Conservation (phyloP, 352 stramenopile species). For the Pythium brachiatum region DNA sequence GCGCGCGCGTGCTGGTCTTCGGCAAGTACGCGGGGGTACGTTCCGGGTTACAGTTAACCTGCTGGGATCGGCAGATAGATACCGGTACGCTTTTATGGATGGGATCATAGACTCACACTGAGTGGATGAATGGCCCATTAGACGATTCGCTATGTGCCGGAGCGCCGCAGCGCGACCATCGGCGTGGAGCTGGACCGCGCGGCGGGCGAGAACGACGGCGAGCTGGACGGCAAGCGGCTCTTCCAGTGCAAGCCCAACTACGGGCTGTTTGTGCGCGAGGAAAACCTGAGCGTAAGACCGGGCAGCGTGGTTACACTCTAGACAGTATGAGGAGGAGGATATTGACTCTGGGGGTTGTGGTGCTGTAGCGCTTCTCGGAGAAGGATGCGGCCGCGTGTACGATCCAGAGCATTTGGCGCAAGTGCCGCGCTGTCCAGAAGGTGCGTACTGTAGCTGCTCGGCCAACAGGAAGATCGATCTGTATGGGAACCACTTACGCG, state of each 20-base stretch:
- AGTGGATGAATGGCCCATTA: slow-evolving; percentile 20
- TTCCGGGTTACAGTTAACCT: not conserved
- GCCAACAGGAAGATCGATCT: too few species aligned
- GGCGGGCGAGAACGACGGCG: slow-evolving; percentile 75
- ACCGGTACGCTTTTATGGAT: slow-evolving; percentile 15
- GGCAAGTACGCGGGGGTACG: slow-evolving; percentile 78
- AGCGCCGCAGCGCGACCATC: slow-evolving; percentile 50
- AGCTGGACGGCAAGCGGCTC: slow-evolving; percentile 59
- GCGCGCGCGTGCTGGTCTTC: slow-evolving; percentile 66
- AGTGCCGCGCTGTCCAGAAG: slow-evolving; percentile 70
- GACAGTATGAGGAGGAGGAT: not conserved
- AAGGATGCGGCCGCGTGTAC: slow-evolving; percentile 69
- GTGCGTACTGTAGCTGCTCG: slow-evolving; percentile 22
- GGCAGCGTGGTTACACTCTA: too few species aligned
- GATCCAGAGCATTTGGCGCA: slow-evolving; percentile 75
- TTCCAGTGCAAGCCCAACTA: slow-evolving; percentile 85
- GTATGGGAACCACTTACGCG: too few species aligned
- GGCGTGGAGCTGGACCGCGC: slow-evolving; percentile 86
- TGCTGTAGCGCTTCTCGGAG: slow-evolving; percentile 65
- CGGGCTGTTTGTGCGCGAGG: slow-evolving; percentile 82
- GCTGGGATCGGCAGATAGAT: not conserved
- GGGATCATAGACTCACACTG: too few species aligned
- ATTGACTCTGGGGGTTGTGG: not conserved
- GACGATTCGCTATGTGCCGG: slow-evolving; percentile 65
- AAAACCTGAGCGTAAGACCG: slow-evolving; percentile 65